Evolutionary conservation across 129 eudicot genomes (phyloP).

Genomic region (Logfia minima): DNA sequence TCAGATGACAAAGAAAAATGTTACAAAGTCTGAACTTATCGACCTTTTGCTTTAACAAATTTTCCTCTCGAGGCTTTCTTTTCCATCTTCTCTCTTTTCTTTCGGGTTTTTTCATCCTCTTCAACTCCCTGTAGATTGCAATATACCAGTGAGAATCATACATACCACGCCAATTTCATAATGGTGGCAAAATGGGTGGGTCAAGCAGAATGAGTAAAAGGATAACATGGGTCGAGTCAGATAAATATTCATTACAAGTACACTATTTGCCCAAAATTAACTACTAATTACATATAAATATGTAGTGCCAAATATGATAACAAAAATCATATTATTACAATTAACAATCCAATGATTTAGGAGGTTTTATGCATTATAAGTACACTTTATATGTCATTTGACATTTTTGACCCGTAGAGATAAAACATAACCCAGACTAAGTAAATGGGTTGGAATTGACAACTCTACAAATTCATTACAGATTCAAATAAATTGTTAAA

Average conservation of each 20-base stretch:
- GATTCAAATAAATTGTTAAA: neutral
- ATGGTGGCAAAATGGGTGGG: neutral
- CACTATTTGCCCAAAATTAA: neutral
- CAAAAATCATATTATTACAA: neutral
- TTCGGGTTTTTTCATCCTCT: slow-evolving; percentile 84
- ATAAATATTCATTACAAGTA: no score
- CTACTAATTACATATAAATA: neutral
- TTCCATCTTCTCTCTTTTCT: slow-evolving; percentile 95
- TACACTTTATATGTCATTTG: neutral
- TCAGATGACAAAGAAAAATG: slow-evolving; percentile 12
- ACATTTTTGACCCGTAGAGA: neutral
- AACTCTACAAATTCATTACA: neutral
- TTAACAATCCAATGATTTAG: neutral
- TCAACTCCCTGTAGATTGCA: slow-evolving; percentile 53
- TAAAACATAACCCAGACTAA: neutral
- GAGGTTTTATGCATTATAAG: neutral
- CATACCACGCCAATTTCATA: neutral
- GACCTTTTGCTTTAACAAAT: slow-evolving; percentile 60
- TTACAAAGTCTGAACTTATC: slow-evolving; percentile 26
- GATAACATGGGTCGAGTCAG: neutral
- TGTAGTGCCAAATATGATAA: neutral
- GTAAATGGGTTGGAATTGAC: neutral
- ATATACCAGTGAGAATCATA: slow-evolving; percentile 12
- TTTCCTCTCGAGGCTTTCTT: slow-evolving; percentile 80
- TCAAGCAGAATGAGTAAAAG: neutral